phyloP scores from a whole-genome alignment of 2,329 filamentous ascomycete genomes.

The Ascochyta pisi region DNA sequence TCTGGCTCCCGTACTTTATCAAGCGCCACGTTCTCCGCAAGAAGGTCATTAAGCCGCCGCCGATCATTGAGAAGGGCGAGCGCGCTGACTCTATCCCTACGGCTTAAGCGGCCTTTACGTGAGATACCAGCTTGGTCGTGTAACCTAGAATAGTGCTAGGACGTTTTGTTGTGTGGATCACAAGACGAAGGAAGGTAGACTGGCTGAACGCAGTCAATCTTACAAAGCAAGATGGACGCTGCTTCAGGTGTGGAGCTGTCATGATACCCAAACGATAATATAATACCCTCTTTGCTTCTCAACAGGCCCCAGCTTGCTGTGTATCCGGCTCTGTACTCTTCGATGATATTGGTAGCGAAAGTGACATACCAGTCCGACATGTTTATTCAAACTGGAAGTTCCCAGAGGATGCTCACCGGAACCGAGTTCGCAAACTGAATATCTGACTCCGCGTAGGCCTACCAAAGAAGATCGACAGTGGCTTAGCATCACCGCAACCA shows the following conservation, averaged over 20 bases:
- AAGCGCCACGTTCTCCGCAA: conserved; percentile 50
- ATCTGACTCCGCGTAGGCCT: not conserved
- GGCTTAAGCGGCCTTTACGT: not conserved
- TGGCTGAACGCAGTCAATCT: not conserved
- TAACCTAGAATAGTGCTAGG: too few relatives aligned
- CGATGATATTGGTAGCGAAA: not conserved
- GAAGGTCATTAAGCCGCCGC: conserved; percentile 48
- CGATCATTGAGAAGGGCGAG: conserved; percentile 46
- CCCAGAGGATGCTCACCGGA: not conserved
- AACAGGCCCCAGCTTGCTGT: not conserved
- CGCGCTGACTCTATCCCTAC: conserved; percentile 2
- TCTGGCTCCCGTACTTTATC: conserved; percentile 53
- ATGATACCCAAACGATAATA: conserved; percentile 11
- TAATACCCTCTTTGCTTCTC: not conserved
- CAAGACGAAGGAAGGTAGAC: not conserved
- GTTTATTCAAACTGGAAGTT: not conserved
- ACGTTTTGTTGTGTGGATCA: not conserved
- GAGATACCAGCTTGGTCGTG: not conserved
- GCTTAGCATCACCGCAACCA: not conserved
- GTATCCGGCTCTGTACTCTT: not conserved
- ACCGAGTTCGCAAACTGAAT: not conserved
- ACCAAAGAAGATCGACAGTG: not conserved
- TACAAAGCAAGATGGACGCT: not conserved
- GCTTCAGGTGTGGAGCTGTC: not conserved
- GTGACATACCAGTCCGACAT: not conserved